Evolutionary conservation across 1,284 basidiomycete genomes (phyloP).

Genomic region (Inonotus obliquus): DNA sequence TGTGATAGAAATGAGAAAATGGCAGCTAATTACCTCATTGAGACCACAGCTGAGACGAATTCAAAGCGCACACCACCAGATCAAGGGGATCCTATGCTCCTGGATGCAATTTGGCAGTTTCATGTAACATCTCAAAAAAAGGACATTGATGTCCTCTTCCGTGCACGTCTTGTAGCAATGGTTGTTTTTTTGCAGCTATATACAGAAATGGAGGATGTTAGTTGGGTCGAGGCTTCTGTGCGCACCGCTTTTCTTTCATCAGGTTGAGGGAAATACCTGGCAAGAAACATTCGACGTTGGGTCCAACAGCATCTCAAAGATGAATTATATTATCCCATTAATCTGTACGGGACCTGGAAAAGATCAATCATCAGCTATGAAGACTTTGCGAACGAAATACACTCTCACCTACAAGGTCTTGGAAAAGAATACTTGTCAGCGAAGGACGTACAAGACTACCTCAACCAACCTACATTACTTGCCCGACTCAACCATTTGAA

Average conservation of each 20-base stretch:
- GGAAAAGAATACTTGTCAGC: conserved; percentile 5
- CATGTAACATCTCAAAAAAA: neutral
- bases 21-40: no score
- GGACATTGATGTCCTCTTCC: neutral
- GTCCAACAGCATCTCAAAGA: neutral
- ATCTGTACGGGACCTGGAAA: conserved; percentile 13
- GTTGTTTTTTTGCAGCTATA: neutral
- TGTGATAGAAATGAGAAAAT: no score
- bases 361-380: conserved; percentile 20
- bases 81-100: neutral
- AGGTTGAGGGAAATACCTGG: neutral
- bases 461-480: neutral
- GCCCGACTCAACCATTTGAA: conserved; percentile 9
- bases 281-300: neutral
- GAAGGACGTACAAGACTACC: neutral
- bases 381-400: conserved; percentile 21
- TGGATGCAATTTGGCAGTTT: neutral
- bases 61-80: no score
- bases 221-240: neutral
- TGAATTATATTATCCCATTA: neutral
- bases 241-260: neutral
- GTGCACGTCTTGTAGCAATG: neutral
- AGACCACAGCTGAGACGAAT: no score
- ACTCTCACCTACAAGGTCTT: conserved; percentile 16
- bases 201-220: neutral